Evolutionary conservation across 768 basidiomycete genomes (phyloP), one percentile per base, ranked within the genome.

Genomic region (Punctularia strigosozonata): DNA sequence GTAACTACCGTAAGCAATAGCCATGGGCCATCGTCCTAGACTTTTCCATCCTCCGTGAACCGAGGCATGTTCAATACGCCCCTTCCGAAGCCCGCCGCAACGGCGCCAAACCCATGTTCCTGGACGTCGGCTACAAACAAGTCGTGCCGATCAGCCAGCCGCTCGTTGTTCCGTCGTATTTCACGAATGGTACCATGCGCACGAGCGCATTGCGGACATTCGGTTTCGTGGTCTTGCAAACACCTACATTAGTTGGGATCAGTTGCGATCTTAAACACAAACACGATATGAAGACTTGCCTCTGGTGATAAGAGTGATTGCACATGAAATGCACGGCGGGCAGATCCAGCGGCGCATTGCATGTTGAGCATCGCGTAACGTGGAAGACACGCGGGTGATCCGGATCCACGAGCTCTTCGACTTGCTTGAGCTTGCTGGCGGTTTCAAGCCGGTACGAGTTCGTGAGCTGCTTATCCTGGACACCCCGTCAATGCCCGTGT

Each of bases 241-340:
- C 90, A 97, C 34, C 92, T 95, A 45, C 12, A 19, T 37, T 22
- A 37, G 19, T 6, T 15, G 18, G 15, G 31, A 38, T 21, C 21
- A 39, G 32, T 4, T 5, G 26, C 3, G 41, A 23, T 30, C 33
- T 30, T 26, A 21, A 21, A 21, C 10, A 2, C 24, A 30, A 17
- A 37, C 22, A 25, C 24, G 15, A 32, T 26, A 17, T 25, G 24
- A 34, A 24, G 31, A 54, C 60, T 31, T 38, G 87, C 88, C 91
- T 70, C 54, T 94, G 89, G 55, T 99, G 95, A 63, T 88, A 98
- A 44, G 87, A 90, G 55, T 98, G 95, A 50, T 82, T 80, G 59
- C 94, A 99, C 94, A 98, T 95, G 53, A 97, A 98, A 58, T 98
- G 92, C 5, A 98, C 70, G 46, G 77, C 83, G 0, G 95, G 94